Evolutionary conservation across 345 rosid species (phyloP).

Genomic region (Viola odorata): DNA sequence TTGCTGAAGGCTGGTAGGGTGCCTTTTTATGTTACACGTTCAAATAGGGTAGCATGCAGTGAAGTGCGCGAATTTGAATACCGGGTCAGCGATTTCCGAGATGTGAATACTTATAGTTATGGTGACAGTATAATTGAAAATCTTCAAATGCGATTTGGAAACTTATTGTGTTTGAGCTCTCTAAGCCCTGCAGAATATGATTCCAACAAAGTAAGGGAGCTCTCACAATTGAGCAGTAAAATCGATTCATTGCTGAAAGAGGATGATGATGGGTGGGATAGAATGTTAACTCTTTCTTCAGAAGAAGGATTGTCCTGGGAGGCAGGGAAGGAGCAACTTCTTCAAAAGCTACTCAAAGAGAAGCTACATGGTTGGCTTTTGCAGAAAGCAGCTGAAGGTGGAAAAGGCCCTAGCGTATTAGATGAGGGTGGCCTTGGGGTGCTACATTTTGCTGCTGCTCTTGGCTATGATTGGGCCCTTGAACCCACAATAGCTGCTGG

Average conservation of each 20-base stretch:
- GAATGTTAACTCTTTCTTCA: conserved; percentile 36
- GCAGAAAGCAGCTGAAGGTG: conserved; percentile 65
- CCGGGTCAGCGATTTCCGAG: conserved; percentile 32
- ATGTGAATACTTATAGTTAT: conserved; percentile 22
- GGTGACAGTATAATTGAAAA: conserved; percentile 24
- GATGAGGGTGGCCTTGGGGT: conserved; percentile 93
- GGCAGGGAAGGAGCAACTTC: conserved; percentile 42
- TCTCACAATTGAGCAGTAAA: conserved; percentile 49
- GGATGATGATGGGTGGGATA: conserved; percentile 53
- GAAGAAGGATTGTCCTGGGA: conserved; percentile 36
- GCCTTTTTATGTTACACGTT: conserved; percentile 87
- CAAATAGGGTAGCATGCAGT: conserved; percentile 91
- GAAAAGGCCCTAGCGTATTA: conserved; percentile 79
- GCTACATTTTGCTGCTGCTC: conserved; percentile 89
- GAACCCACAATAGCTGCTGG: conserved; percentile 76
- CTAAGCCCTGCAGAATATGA: conserved; percentile 14
- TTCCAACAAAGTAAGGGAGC: conserved; percentile 23
- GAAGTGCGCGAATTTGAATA: conserved; percentile 95
- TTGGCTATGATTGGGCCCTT: conserved; percentile 94
- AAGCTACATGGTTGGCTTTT: conserved; percentile 75
- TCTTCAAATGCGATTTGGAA: conserved; percentile 56
- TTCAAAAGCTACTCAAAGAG: conserved; percentile 71
- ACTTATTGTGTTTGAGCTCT: conserved; percentile 49
- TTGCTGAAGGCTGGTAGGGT: conserved; percentile 62
- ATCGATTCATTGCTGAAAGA: conserved; percentile 60